Base-by-base conservation (phyloP, 805 yeast species). In the Scheffersomyces spartinae region DNA sequence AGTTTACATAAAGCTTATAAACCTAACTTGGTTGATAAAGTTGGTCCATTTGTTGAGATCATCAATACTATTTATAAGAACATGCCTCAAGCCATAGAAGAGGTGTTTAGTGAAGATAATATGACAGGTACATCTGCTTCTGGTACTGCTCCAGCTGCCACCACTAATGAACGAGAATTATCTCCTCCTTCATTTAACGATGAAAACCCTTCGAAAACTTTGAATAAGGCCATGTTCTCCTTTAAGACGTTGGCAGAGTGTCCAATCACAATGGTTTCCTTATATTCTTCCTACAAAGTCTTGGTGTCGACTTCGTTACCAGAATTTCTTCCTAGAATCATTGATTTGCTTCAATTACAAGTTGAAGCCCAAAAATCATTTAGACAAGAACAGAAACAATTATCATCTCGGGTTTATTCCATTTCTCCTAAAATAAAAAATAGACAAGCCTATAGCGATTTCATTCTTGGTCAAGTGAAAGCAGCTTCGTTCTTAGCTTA, bases 401-500 rank as follows among this genome's bases (percentile, higher is more conserved):
- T 9, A 17, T 8, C 18, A 8, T 9, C 9, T 70, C 61, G 23
- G 63, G 61, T 30, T 83, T 83, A 5, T 0, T 68, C 82, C 1
- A 78, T 86, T 13, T 69, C 93, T 3, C 77, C 86, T 1, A 67
- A 68, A 5, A 78, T 91, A 35, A 70, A 66, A 29, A 83, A 85
- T 42, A 66, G 95, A 36, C 60, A 72, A 7, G 76, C 80, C 0
- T 91, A 77, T 51, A 80, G 91, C 32, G 97, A 91, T 40, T 83
- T 91, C 41, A 74, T 88, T 9, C 56, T 83, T 15, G 85, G 95
- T 15, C 99, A 91, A 52, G 95, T 93, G 20, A 91, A 91, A 48
- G 94, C 96, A 2, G 88, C 95, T 21, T 84, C 95, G 1, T 88
- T 91, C 40, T 56, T 91, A 41, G 97, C 97, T 0, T 91, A 86